phyloP scores from a whole-genome alignment of 495 filamentous ascomycete species.

The Collariella sp. region DNA sequence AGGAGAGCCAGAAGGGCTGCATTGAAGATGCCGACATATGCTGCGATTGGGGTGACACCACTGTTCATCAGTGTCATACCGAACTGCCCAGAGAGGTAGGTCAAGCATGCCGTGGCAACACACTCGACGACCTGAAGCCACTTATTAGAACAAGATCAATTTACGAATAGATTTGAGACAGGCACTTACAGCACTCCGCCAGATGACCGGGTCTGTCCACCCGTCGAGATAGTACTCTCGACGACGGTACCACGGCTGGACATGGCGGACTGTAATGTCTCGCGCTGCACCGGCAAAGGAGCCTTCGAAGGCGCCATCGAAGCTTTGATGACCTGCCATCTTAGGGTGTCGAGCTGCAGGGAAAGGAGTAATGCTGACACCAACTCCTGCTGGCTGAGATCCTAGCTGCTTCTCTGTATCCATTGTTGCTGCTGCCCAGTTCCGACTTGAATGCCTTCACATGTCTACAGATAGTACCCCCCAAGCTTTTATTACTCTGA shows the following conservation, averaged over 20 bases:
- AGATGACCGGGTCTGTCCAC: slow-evolving; percentile 18
- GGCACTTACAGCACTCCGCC: slow-evolving; percentile 5
- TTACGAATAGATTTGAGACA: not conserved
- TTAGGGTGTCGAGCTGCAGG: too few species aligned
- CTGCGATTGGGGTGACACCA: slow-evolving; percentile 19
- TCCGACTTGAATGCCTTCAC: not conserved
- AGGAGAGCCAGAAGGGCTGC: slow-evolving; percentile 40
- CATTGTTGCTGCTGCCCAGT: not conserved
- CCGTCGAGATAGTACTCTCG: slow-evolving; percentile 15
- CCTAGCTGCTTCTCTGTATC: not conserved
- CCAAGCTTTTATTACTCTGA: too few species aligned
- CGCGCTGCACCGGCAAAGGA: slow-evolving; percentile 15
- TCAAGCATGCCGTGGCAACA: slow-evolving; percentile 16
- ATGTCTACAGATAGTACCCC: not conserved
- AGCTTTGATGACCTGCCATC: not conserved
- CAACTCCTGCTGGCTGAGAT: too few species aligned
- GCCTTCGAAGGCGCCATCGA: slow-evolving; percentile 16
- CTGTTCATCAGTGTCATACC: slow-evolving; percentile 23
- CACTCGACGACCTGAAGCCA: slow-evolving; percentile 22
- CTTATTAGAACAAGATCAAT: not conserved
- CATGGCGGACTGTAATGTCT: not conserved
- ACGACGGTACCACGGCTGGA: slow-evolving; percentile 12
- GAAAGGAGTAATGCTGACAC: too few species aligned
- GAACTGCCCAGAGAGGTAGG: slow-evolving; percentile 26
- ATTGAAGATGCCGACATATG: slow-evolving; percentile 39